Evolutionary conservation across 257 asterid species (phyloP), one percentile per base, ranked within the genome.

Genomic region (Solanum chilense): DNA sequence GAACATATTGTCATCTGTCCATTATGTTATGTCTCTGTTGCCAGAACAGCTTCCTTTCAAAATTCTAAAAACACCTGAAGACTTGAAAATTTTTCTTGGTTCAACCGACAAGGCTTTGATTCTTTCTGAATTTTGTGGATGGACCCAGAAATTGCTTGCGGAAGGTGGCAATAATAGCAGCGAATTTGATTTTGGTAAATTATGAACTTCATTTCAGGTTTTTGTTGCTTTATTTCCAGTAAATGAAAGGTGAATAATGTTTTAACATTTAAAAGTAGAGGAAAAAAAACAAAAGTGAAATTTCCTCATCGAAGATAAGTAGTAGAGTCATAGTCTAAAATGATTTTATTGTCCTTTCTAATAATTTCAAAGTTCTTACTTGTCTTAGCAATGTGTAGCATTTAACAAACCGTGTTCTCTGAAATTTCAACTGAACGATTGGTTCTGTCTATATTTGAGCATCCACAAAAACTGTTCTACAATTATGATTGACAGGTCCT

Each of bases 21-120:
- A 88, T 31, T 90, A 95, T 93, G 93, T 91, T 84, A 90, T 90
- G 93, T 91, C 94, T 2, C 91, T 90, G 71, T 85, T 90, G 56
- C 93, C 97, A 16, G 91, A 93, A 86, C 93, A 93, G 69, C 90
- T 93, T 66, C 98, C 96, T 15, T 89, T 97, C 80, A 94, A 89
- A 86, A 88, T 92, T 75, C 87, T 95, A 88, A 87, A 88, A 56
- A 91, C 98, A 5, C 88, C 90, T 5, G 92, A 94, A 20, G 98
- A 95, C 86, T 87, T 97, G 88, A 88, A 83, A 31, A 91, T 77
- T 88, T 97, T 97, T 89, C 90, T 95, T 91, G 92, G 89, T 90
- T 94, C 98, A 90, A 93, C 97, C 66, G 99, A 95, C 90, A 97
- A 94, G 92, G 93, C 96, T 89, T 91, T 97, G 86, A 90, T 97